Evolutionary conservation across 345 rosid genomes (phyloP).

Genomic region (Syzygium oleosum): DNA sequence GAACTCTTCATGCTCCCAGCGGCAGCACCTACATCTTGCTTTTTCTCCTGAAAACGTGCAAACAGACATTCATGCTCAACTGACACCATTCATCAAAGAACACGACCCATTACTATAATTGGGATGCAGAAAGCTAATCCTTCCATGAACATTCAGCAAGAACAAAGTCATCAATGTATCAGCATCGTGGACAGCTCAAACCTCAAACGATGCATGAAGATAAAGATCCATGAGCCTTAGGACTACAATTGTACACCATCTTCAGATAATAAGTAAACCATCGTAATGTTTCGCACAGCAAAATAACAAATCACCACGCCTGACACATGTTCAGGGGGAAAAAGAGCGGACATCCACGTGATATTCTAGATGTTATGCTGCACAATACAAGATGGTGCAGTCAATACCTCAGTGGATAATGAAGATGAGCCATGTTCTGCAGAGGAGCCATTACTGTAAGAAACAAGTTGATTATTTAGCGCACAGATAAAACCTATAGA

Average conservation of each 20-base stretch:
- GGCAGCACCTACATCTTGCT: slow-evolving; percentile 23
- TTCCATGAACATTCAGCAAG: background rate
- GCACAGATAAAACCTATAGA: background rate
- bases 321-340: background rate
- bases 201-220: background rate
- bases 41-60: slow-evolving; percentile 21
- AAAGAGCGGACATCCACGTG: background rate
- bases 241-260: background rate
- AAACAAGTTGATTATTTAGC: background rate
- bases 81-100: background rate
- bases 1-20: slow-evolving; percentile 26
- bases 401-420: background rate
- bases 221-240: background rate
- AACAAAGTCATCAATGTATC: background rate
- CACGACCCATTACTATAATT: background rate
- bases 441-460: background rate
- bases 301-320: background rate
- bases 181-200: background rate
- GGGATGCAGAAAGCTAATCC: background rate
- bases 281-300: background rate
- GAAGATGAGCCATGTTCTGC: background rate
- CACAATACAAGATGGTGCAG: background rate
- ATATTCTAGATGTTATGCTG: background rate
- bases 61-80: background rate
- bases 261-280: background rate